These are phyloP conservation scores for Aspergillus latus DNA, from an alignment of 2,329 filamentous ascomycete genomes.

Conservation along the genomic window DNA sequence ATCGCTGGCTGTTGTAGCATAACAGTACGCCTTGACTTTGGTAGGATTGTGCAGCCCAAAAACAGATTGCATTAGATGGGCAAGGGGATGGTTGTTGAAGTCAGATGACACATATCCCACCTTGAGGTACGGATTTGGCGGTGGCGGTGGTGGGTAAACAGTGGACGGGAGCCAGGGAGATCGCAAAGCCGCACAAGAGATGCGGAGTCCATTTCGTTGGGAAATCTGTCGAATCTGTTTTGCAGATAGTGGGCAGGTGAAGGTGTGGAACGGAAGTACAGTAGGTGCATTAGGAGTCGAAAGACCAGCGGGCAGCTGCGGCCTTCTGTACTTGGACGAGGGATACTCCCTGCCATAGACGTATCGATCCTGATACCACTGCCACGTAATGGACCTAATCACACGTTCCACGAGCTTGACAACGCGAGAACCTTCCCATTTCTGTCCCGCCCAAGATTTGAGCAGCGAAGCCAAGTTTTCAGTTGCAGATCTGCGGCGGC, in stretches of 20 bases:
- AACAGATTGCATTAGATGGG: constrained; percentile 97
- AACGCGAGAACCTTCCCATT: constrained; percentile 85
- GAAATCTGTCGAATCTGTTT: constrained; percentile 92
- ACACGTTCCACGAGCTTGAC: constrained; percentile 82
- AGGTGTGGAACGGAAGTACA: constrained; percentile 94
- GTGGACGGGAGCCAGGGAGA: constrained; percentile 80
- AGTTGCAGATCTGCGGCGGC: constrained; percentile 26
- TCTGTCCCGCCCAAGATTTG: constrained; percentile 66
- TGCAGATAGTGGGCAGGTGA: constrained; percentile 88
- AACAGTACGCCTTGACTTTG: constrained; percentile 84
- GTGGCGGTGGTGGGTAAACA: constrained; percentile 80
- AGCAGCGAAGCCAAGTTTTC: constrained; percentile 40
- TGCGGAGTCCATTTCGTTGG: constrained; percentile 87
- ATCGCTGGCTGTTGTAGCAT: constrained; percentile 91
- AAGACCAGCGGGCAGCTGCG: constrained; percentile 69
- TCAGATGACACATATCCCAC: constrained; percentile 97
- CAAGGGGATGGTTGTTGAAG: constrained; percentile 97
- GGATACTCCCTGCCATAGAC: constrained; percentile 59
- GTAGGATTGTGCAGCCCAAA: constrained; percentile 81
- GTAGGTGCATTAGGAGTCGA: constrained; percentile 86
- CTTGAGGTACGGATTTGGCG: constrained; percentile 79
- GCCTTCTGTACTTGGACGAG: constrained; percentile 64
- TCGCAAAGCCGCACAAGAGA: constrained; percentile 84
- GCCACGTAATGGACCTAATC: constrained; percentile 73
- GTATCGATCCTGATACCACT: constrained; percentile 85